Base-by-base conservation (phyloP, 2,329 filamentous ascomycete genomes). In the Bipolaris oryzae region DNA sequence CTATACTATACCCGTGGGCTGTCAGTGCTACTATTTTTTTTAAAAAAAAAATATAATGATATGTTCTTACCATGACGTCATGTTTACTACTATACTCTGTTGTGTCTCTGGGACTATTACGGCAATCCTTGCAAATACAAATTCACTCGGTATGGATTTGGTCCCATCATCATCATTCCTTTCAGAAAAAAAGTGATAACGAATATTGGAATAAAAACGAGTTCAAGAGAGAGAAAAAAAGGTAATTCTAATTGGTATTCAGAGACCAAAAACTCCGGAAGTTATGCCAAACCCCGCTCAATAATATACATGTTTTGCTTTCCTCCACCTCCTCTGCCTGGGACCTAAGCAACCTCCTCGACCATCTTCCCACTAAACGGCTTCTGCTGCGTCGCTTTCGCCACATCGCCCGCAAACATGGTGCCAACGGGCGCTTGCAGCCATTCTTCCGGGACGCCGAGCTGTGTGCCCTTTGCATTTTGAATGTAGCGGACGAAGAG, bases 401-500 rank as follows among this genome's bases (percentile, higher is more conserved):
- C 73, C 5, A 69, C 53, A 13, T 59, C 50, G 1, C 69, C 69
- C 3, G 70, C 39, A 68, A 92, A 90, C 4, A 89, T 73, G 33
- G 74, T 78, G 3, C 89, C 89, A 0, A 81, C 79, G 0, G 89
- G 89, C 0, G 83, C 83, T 9, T 81, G 80, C 25, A 92, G 71
- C 79, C 91, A 87, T 68, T 91, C 89, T 4, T 84, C 81, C 0
- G 90, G 87, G 10, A 92, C 84, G 21, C 82, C 86, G 7, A 93
- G 76, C 3, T 80, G 77, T 58, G 80, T 86, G 9, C 90, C 89
- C 18, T 84, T 80, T 21, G 62, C 64, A 68, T 79, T 89, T 75
- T 85, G 91, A 50, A 90, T 80, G 85, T 89, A 93, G 55, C 90
- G 84, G 20, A 90, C 80, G 62, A 89, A 89, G 7, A 87, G 78